Conservation (phyloP, 2,329 filamentous ascomycete genomes). For the Cladosporium cucumerinum region DNA sequence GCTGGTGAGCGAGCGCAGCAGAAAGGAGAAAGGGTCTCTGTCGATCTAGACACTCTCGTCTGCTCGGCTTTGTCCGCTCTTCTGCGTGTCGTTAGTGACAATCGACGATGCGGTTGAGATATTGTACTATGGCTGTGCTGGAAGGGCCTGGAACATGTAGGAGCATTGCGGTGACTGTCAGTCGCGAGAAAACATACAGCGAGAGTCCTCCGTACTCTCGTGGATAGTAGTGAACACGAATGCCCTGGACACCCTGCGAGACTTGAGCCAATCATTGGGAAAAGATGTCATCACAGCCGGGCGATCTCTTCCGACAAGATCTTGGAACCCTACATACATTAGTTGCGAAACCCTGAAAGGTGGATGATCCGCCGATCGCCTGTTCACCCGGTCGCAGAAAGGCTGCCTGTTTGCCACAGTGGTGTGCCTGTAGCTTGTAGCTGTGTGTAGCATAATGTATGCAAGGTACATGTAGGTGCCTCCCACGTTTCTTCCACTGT, state of each 20-base stretch:
- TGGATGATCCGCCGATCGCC: background rate
- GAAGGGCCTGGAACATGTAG: background rate
- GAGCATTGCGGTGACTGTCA: background rate
- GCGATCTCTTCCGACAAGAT: background rate
- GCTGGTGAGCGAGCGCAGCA: conserved; percentile 2
- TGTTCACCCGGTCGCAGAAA: background rate
- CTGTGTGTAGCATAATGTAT: background rate
- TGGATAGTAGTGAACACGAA: background rate
- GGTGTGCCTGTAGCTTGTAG: too few relatives aligned
- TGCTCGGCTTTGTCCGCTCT: background rate
- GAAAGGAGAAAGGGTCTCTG: background rate
- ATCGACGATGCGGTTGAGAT: background rate
- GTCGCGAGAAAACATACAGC: background rate
- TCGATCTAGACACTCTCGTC: background rate
- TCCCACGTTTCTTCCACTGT: background rate
- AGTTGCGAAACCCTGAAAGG: background rate
- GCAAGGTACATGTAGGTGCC: background rate
- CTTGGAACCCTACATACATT: background rate
- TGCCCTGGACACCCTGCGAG: background rate
- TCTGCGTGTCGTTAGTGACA: background rate
- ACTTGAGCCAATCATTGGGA: background rate
- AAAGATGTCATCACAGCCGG: background rate
- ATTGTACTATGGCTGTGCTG: background rate
- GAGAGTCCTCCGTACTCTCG: too few relatives aligned
- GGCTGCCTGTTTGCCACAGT: background rate